Percentiles rank a stretch among this genome's conserved stretches.
These are phyloP conservation scores for Pyrenophora teres DNA, from an alignment of 2,329 filamentous ascomycete species.

Conservation along the genomic window DNA sequence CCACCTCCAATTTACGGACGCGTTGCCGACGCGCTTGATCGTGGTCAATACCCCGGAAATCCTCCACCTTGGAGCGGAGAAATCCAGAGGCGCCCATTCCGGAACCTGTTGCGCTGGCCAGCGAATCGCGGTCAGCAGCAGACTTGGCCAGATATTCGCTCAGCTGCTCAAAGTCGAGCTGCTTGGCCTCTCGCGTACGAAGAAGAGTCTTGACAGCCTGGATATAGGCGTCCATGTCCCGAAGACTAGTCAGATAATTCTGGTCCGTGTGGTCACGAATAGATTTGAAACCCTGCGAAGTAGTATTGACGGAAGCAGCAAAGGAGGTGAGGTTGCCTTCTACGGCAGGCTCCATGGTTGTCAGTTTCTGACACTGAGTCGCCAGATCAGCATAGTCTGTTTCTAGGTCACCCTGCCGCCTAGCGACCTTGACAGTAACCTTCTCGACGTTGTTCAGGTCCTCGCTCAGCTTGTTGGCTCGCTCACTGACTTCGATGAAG, in stretches of 20 bases:
- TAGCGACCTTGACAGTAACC: constrained; percentile 87
- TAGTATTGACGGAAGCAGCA: constrained; percentile 82
- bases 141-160: constrained; percentile 95
- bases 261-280: constrained; percentile 92
- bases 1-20: constrained; percentile 85
- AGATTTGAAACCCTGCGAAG: constrained; percentile 74
- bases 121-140: constrained; percentile 79
- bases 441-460: constrained; percentile 93
- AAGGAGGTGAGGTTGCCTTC: constrained; percentile 84
- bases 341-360: constrained; percentile 84
- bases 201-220: constrained; percentile 83
- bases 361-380: constrained; percentile 92
- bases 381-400: constrained; percentile 86
- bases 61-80: constrained; percentile 91
- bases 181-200: constrained; percentile 94
- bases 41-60: constrained; percentile 94
- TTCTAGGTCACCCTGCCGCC: constrained; percentile 86
- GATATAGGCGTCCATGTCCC: constrained; percentile 96
- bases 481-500: constrained; percentile 91
- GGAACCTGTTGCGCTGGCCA: constrained; percentile 68
- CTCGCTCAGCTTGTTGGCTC: constrained; percentile 87
- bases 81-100: constrained; percentile 80
- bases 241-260: constrained; percentile 88
- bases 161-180: constrained; percentile 94
- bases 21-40: constrained; percentile 87